Conservation (phyloP, 169 alveolate species). For the Besnoitia besnoiti region DNA sequence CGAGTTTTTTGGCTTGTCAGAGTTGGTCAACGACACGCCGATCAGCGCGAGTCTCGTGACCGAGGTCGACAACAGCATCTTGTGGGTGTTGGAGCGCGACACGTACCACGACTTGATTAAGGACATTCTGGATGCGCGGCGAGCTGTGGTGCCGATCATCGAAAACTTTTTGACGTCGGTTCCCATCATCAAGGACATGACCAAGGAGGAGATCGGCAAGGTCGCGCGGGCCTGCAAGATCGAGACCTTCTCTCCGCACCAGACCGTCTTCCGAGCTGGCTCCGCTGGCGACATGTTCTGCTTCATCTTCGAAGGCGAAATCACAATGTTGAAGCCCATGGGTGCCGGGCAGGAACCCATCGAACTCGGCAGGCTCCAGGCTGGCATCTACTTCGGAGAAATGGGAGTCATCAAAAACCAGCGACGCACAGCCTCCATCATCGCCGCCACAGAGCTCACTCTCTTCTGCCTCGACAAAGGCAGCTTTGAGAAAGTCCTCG, state of each 20-base stretch:
- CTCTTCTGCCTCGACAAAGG: slow-evolving; percentile 67
- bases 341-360: slow-evolving; percentile 46
- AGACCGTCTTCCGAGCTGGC: slow-evolving; percentile 66
- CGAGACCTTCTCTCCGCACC: slow-evolving; percentile 61
- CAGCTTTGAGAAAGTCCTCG: slow-evolving; percentile 57
- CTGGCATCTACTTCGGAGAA: slow-evolving; percentile 81
- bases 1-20: slow-evolving; percentile 65
- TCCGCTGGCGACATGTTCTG: slow-evolving; percentile 66
- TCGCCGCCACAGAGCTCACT: slow-evolving; percentile 74
- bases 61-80: slow-evolving; percentile 45
- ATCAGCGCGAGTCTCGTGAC: slow-evolving; percentile 39
- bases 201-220: slow-evolving; percentile 34
- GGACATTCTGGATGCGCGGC: slow-evolving; percentile 60
- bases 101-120: slow-evolving; percentile 45
- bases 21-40: slow-evolving; percentile 56
- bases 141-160: slow-evolving; percentile 55
- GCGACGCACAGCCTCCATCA: slow-evolving; percentile 74
- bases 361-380: slow-evolving; percentile 64
- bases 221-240: slow-evolving; percentile 67
- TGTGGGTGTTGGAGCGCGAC: slow-evolving; percentile 62
- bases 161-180: slow-evolving; percentile 51
- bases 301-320: slow-evolving; percentile 64
- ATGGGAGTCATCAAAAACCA: slow-evolving; percentile 71
- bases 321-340: slow-evolving; percentile 58
- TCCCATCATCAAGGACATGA: slow-evolving; percentile 53